Evolutionary conservation across 2,329 filamentous ascomycete species (phyloP).

Genomic region (Talaromyces sp.): DNA sequence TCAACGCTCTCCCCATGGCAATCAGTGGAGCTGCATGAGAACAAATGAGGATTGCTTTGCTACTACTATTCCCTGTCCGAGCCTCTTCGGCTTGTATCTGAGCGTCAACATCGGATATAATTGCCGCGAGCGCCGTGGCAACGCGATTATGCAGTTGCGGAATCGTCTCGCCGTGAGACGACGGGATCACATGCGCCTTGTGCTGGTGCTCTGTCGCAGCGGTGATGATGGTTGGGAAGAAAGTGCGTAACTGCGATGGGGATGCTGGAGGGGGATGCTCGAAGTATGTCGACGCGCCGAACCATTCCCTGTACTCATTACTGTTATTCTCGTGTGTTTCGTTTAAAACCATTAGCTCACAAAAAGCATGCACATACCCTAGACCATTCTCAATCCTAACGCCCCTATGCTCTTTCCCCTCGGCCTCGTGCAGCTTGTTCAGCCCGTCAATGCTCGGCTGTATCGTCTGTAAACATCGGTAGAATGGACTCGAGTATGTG

Average conservation of each 20-base stretch:
- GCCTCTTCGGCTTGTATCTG: slow-evolving; percentile 38
- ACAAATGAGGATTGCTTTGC: slow-evolving; percentile 67
- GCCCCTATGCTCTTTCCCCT: slow-evolving; percentile 24
- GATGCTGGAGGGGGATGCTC: slow-evolving; percentile 75
- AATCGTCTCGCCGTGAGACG: slow-evolving; percentile 72
- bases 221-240: slow-evolving; percentile 57
- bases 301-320: slow-evolving; percentile 68
- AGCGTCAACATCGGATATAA: slow-evolving; percentile 68
- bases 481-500: slow-evolving; percentile 81
- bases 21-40: slow-evolving; percentile 90
- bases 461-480: slow-evolving; percentile 82
- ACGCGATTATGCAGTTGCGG: slow-evolving; percentile 74
- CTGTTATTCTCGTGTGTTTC: background rate
- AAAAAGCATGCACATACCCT: slow-evolving; percentile 32
- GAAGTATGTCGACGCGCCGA: slow-evolving; percentile 73
- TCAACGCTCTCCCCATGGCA: slow-evolving; percentile 75
- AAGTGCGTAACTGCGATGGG: slow-evolving; percentile 55
- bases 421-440: background rate
- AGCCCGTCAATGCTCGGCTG: slow-evolving; percentile 53
- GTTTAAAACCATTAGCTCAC: no score
- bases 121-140: slow-evolving; percentile 62
- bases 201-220: slow-evolving; percentile 45
- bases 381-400: slow-evolving; percentile 51
- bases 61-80: slow-evolving; percentile 31
- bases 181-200: slow-evolving; percentile 62